These are phyloP conservation scores for Penicillium manginii DNA, from an alignment of 495 filamentous ascomycete species.

Conservation along the genomic window DNA sequence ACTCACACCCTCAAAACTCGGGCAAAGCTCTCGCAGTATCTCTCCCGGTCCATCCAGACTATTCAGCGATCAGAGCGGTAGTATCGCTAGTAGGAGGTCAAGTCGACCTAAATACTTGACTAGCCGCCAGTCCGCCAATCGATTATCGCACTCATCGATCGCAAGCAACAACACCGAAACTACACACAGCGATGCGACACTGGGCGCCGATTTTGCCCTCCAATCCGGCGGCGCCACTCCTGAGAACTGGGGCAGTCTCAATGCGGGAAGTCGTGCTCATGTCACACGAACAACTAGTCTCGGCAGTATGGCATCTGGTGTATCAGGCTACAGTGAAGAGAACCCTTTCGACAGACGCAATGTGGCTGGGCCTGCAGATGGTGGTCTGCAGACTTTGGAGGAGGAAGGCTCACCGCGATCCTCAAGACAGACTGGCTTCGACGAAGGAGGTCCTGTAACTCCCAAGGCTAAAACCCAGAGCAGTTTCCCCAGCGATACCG, in stretches of 20 bases:
- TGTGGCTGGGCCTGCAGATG: constrained; percentile 46
- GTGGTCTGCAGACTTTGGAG: constrained; percentile 64
- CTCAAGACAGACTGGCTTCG: constrained; percentile 32
- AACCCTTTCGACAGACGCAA: constrained; percentile 45
- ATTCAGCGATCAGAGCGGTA: constrained; percentile 37
- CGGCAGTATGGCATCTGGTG: constrained; percentile 91
- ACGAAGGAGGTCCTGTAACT: constrained; percentile 41
- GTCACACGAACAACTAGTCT: constrained; percentile 83
- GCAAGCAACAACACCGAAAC: constrained; percentile 63
- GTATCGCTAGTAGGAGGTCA: constrained; percentile 38
- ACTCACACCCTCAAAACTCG: constrained; percentile 35
- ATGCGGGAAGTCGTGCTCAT: constrained; percentile 47
- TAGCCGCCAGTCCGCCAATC: constrained; percentile 74
- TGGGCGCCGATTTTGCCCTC: constrained; percentile 84
- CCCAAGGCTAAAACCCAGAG: constrained; percentile 53
- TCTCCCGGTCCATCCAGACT: constrained; percentile 41
- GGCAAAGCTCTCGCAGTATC: constrained; percentile 32
- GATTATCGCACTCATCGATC: constrained; percentile 76
- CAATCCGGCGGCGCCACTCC: constrained; percentile 81
- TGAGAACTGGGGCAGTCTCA: constrained; percentile 53
- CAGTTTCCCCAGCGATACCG: constrained; percentile 78
- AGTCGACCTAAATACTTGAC: constrained; percentile 72
- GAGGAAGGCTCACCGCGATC: constrained; percentile 55
- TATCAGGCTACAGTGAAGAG: constrained; percentile 75
- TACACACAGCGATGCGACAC: constrained; percentile 67